Evolutionary conservation across 192 early-diverging fungal species (phyloP).

Genomic region (Neocallimastix lanati): DNA sequence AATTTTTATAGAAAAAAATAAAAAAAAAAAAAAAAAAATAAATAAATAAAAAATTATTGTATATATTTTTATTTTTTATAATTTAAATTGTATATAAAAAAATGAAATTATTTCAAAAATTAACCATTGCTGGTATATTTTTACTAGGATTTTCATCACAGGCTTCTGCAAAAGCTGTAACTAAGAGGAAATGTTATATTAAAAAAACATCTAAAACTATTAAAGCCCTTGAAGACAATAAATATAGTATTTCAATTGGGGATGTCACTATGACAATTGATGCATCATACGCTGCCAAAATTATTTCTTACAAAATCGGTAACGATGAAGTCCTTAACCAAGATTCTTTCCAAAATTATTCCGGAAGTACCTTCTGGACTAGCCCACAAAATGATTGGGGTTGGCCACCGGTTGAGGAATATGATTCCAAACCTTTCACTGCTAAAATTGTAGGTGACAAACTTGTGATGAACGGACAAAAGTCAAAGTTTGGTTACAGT

Average conservation of each 20-base stretch:
- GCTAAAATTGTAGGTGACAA: not conserved
- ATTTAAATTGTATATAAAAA: no score
- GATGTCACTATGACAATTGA: not conserved
- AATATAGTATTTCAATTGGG: not conserved
- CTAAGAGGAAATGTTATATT: no score
- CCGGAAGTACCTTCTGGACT: not conserved
- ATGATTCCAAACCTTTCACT: not conserved
- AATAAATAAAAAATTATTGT: no score
- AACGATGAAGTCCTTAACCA: not conserved
- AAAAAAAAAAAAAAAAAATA: no score
- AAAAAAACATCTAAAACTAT: no score
- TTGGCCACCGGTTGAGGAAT: not conserved
- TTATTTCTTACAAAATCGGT: not conserved
- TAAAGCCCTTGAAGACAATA: not conserved
- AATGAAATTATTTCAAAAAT: no score
- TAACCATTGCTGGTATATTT: no score
- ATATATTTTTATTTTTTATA: no score
- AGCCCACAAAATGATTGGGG: not conserved
- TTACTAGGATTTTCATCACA: no score
- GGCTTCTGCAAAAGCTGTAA: no score
- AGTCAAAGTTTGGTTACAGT: not conserved
- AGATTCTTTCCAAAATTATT: not conserved
- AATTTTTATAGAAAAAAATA: no score
- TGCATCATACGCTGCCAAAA: not conserved
- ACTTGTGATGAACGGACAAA: not conserved